Evolutionary conservation across 352 stramenopile genomes (phyloP).

Genomic region (Paralagenidium karlingii): DNA sequence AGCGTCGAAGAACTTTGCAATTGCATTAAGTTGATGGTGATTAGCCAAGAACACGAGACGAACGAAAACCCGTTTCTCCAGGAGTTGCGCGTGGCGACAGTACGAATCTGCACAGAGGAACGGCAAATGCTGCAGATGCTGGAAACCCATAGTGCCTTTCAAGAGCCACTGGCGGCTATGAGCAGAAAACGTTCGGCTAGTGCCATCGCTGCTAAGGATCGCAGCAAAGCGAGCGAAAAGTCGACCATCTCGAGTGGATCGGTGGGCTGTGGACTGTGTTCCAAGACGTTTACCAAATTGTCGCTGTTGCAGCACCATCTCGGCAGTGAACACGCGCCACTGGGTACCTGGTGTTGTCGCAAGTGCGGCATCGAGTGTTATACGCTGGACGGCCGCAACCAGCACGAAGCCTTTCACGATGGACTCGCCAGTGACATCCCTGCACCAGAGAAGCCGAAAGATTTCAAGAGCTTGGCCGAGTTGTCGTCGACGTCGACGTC

Average conservation of each 20-base stretch:
- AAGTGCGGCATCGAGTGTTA: no score
- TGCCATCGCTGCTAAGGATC: no score
- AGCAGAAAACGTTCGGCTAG: neutral
- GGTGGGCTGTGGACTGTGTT: no score
- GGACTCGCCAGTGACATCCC: neutral
- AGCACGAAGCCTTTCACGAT: neutral
- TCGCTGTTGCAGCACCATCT: no score
- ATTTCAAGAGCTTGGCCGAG: slow-evolving; percentile 4
- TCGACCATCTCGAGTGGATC: no score
- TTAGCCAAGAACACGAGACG: slow-evolving; percentile 12
- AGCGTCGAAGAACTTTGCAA: slow-evolving; percentile 29
- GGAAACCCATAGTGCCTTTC: slow-evolving; percentile 20
- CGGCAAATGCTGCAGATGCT: slow-evolving; percentile 17
- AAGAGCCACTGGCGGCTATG: neutral
- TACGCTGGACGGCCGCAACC: no score
- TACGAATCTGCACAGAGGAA: slow-evolving; percentile 23
- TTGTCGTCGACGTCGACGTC: slow-evolving; percentile 4
- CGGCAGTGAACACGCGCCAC: no score
- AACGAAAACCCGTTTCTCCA: slow-evolving; percentile 15
- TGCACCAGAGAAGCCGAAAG: slow-evolving; percentile 7
- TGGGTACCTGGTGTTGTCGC: no score
- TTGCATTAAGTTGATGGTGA: slow-evolving; percentile 20
- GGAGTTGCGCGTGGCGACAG: slow-evolving; percentile 14
- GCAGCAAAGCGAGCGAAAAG: no score
- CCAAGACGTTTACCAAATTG: no score